These are phyloP conservation scores for Acrocalymma vagum DNA, from an alignment of 2,329 filamentous ascomycete genomes.

Conservation along the genomic window DNA sequence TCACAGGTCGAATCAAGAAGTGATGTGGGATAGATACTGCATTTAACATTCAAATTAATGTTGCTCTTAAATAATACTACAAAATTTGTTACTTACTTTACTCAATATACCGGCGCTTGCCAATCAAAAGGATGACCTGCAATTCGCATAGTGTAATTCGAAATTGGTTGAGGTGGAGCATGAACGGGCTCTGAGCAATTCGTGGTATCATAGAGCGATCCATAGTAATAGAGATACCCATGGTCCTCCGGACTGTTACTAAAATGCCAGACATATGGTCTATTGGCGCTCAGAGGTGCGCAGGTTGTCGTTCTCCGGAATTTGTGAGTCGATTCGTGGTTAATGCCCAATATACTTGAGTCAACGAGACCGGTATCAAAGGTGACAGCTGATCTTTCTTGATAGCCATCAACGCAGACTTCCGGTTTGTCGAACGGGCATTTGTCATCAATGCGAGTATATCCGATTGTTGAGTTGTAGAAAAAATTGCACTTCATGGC, in stretches of 20 bases:
- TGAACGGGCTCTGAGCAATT: neutral
- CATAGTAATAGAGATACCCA: slow-evolving; percentile 6
- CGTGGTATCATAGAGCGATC: slow-evolving; percentile 1
- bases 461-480: slow-evolving; percentile 2
- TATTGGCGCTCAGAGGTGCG: neutral
- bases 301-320: slow-evolving; percentile 2
- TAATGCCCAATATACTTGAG: slow-evolving; percentile 2
- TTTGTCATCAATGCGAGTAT: neutral
- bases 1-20: slow-evolving; percentile 1
- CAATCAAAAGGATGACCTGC: slow-evolving; percentile 1
- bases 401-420: neutral
- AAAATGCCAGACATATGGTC: neutral
- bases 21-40: slow-evolving; percentile 2
- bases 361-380: slow-evolving; percentile 7
- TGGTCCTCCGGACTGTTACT: neutral
- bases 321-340: slow-evolving; percentile 1
- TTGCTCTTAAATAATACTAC: neutral
- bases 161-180: neutral
- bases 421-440: slow-evolving; percentile 3
- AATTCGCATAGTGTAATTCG: slow-evolving; percentile 1
- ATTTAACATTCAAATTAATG: neutral
- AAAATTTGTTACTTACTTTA: slow-evolving; percentile 4
- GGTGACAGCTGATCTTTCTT: neutral
- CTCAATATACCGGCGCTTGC: slow-evolving; percentile 2
- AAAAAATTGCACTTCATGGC: slow-evolving; percentile 1